Percentiles rank a stretch among this genome's conserved stretches.
Conservation (phyloP, 2,329 filamentous ascomycete species). For the Pseudogymnoascus sp. region DNA sequence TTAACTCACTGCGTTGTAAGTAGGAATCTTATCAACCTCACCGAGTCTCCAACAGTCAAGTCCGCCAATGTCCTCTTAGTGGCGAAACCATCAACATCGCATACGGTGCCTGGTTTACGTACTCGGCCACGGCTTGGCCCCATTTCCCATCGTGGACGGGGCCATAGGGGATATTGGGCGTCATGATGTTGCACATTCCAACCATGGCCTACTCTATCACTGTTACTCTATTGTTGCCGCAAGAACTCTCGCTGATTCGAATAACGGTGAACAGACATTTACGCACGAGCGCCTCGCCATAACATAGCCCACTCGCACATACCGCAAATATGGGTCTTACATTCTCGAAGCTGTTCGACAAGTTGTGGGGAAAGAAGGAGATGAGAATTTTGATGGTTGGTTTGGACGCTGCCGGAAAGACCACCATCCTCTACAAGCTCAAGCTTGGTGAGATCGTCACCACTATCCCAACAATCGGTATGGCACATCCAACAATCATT, state of each 20-base stretch:
- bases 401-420: constrained; percentile 99
- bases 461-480: constrained; percentile 97
- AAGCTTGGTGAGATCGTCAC: constrained; percentile 99
- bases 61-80: constrained; percentile 3
- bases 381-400: constrained; percentile 99
- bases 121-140: constrained; percentile 3
- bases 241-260: constrained; percentile 4
- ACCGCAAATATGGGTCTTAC: constrained; percentile 90
- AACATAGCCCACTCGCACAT: constrained; percentile 29
- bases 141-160: constrained; percentile 1
- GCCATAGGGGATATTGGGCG: constrained; percentile 2
- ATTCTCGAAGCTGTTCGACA: constrained; percentile 94
- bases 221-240: background rate
- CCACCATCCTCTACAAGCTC: constrained; percentile 99
- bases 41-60: background rate
- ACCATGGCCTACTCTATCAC: background rate
- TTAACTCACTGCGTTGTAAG: constrained; percentile 13
- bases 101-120: constrained; percentile 10
- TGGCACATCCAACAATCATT: constrained; percentile 29
- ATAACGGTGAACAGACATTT: constrained; percentile 17
- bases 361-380: constrained; percentile 99
- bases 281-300: constrained; percentile 33
- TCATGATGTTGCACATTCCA: background rate
- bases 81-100: constrained; percentile 3
- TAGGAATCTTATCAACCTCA: constrained; percentile 5